phyloP scores from a whole-genome alignment of 2,329 filamentous ascomycete species.

The Colletotrichum ledebouriae region DNA sequence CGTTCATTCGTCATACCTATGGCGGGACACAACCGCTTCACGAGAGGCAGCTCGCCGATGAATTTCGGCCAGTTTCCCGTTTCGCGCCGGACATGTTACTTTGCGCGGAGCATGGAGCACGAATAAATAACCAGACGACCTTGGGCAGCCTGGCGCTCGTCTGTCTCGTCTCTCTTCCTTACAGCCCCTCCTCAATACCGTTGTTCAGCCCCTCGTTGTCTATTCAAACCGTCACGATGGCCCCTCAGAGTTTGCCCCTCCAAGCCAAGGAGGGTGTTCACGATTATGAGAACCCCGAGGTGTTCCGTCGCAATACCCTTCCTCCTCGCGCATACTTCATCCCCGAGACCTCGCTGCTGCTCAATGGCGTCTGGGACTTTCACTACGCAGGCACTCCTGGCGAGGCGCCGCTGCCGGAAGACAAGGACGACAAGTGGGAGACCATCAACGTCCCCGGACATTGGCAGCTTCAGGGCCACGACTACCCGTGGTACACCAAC shows the following conservation, averaged over 20 bases:
- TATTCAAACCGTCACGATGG: conserved; percentile 39
- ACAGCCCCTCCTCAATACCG: not conserved
- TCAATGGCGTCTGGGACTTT: conserved; percentile 72
- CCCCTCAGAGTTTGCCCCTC: conserved; percentile 48
- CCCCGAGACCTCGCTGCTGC: conserved; percentile 60
- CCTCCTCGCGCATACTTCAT: conserved; percentile 66
- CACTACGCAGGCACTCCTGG: conserved; percentile 61
- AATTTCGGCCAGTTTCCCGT: conserved; percentile 21
- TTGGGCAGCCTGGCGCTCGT: not conserved
- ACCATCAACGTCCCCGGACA: conserved; percentile 73
- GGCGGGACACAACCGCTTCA: conserved; percentile 35
- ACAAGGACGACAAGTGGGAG: conserved; percentile 56
- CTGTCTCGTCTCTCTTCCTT: not conserved
- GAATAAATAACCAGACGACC: conserved; percentile 36
- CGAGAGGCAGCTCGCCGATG: conserved; percentile 29
- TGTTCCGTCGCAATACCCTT: conserved; percentile 67
- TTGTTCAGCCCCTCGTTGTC: not conserved
- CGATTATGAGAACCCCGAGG: conserved; percentile 64
- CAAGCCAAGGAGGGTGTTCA: conserved; percentile 54
- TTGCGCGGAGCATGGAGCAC: conserved; percentile 30
- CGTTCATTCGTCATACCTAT: conserved; percentile 36
- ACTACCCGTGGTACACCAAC: conserved; percentile 77
- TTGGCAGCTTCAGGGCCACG: conserved; percentile 79
- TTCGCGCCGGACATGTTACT: conserved; percentile 24
- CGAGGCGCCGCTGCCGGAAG: conserved; percentile 58